phyloP scores from a whole-genome alignment of 371 early-diverging fungal species.

The Rhizopus stolonifer region DNA sequence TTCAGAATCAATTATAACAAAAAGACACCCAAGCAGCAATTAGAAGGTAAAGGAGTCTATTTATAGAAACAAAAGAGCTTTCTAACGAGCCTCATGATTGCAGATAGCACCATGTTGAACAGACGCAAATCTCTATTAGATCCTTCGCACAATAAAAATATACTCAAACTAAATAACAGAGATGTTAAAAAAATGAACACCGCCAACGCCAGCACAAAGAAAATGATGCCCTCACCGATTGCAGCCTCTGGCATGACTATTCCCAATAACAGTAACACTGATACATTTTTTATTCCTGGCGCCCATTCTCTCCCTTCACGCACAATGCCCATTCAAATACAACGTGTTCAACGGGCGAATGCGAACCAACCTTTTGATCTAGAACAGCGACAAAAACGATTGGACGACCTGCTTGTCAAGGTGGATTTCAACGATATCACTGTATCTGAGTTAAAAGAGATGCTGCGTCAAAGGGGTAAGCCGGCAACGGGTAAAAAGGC shows the following conservation, averaged over 20 bases:
- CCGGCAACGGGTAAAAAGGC: constrained; percentile 77
- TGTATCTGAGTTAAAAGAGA: constrained; percentile 74
- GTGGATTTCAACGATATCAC: constrained; percentile 78
- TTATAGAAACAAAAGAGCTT: too few species aligned
- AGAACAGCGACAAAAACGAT: constrained; percentile 47
- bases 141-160: constrained; percentile 6
- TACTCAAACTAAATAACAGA: constrained; percentile 4
- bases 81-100: not conserved
- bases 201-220: not conserved
- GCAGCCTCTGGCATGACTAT: constrained; percentile 1
- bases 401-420: constrained; percentile 65
- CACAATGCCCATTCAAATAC: constrained; percentile 46
- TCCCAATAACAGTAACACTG: not conserved
- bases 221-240: not conserved
- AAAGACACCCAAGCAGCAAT: constrained; percentile 20
- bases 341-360: constrained; percentile 29
- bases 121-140: constrained; percentile 16
- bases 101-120: constrained; percentile 2
- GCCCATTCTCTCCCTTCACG: constrained; percentile 25
- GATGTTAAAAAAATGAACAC: constrained; percentile 7
- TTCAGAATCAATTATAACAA: constrained; percentile 25
- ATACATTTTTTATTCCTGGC: not conserved
- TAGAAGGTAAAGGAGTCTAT: not conserved
- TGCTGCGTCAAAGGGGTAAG: constrained; percentile 68
- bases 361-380: constrained; percentile 34